phyloP scores from a whole-genome alignment of 257 asterid genomes.

The Solanum neorickii region DNA sequence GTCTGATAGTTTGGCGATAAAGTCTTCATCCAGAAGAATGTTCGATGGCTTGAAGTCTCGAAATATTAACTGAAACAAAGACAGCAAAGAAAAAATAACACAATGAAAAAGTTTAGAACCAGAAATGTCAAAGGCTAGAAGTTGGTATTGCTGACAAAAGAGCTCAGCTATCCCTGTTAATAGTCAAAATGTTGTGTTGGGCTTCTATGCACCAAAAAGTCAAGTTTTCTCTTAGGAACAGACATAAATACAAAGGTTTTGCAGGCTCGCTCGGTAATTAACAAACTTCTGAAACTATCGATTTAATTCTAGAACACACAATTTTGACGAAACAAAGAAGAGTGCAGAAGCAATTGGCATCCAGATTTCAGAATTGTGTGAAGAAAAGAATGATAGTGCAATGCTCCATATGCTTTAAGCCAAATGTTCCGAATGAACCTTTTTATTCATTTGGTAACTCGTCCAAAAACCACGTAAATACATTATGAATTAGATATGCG shows the following conservation, averaged over 20 bases:
- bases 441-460: background rate
- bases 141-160: background rate
- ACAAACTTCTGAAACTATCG: background rate
- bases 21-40: slow-evolving; percentile 72
- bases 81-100: background rate
- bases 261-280: background rate
- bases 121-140: background rate
- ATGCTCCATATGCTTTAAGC: background rate
- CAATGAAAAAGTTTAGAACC: background rate
- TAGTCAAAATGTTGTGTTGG: background rate
- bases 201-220: background rate
- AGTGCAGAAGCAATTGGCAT: background rate
- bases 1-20: slow-evolving; percentile 83
- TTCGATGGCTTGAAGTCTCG: slow-evolving; percentile 92
- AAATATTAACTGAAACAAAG: slow-evolving; percentile 57
- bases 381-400: background rate
- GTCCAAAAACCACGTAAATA: background rate
- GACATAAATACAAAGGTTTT: background rate
- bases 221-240: background rate
- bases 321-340: background rate
- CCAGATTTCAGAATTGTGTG: background rate
- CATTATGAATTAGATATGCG: background rate
- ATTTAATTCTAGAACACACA: background rate
- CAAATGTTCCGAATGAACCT: background rate
- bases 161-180: background rate